A percentile compares a stretch with the other conserved stretches of the same genome.
Evolutionary conservation across 176 grass and related monocot species (phyloP).

Genomic region (Oryza punctata): DNA sequence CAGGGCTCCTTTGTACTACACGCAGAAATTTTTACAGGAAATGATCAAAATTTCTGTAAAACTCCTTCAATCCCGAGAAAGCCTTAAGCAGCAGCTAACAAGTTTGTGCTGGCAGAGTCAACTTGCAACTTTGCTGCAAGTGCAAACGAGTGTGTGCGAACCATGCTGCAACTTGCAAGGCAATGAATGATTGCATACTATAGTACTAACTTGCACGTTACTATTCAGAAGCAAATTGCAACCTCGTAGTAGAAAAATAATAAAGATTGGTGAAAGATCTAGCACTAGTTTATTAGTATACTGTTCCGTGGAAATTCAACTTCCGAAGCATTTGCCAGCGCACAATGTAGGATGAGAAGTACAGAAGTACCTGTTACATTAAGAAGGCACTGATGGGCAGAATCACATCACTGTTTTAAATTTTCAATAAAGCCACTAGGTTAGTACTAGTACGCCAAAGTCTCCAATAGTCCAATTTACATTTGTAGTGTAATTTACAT

Average conservation of each 20-base stretch:
- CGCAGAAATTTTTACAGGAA: background rate
- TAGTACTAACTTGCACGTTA: background rate
- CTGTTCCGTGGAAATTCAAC: background rate
- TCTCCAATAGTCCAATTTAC: slow-evolving; percentile 3
- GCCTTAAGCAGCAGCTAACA: background rate
- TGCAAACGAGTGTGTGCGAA: background rate
- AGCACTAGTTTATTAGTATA: background rate
- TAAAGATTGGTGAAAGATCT: background rate
- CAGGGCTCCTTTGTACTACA: background rate
- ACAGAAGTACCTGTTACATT: background rate
- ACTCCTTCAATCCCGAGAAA: background rate
- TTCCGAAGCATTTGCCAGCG: background rate
- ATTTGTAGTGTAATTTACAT: slow-evolving; percentile 1
- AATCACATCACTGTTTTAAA: background rate
- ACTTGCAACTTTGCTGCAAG: background rate
- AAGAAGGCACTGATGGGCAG: background rate
- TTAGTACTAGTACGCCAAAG: background rate
- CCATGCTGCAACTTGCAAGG: background rate
- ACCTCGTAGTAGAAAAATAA: background rate
- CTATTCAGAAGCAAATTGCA: background rate
- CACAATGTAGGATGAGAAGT: background rate
- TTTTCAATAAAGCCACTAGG: background rate
- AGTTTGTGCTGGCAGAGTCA: background rate
- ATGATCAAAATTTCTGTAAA: background rate
- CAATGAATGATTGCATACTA: background rate